Evolutionary conservation across 1,284 basidiomycete species (phyloP).

Genomic region (Bondarzewia mesenterica): DNA sequence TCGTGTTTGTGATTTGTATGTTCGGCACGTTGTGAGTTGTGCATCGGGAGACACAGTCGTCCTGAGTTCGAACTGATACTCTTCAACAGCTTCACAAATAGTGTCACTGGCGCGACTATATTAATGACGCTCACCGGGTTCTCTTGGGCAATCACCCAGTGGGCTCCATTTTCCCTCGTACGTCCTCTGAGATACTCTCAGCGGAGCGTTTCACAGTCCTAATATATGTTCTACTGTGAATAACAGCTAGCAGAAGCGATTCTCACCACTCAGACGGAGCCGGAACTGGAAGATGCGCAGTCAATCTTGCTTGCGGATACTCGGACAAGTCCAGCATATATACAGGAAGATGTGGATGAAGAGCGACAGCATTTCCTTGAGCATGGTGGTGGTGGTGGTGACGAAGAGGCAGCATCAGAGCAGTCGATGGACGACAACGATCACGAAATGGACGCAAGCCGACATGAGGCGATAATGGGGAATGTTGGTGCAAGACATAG

Average conservation of each 20-base stretch:
- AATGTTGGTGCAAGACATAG: conserved; percentile 41
- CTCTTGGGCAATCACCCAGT: conserved; percentile 73
- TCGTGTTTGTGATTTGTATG: conserved; percentile 67
- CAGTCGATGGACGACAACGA: neutral
- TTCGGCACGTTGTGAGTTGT: conserved; percentile 61
- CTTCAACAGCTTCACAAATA: conserved; percentile 46
- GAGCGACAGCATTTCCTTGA: conserved; percentile 14
- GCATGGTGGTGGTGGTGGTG: conserved; percentile 24
- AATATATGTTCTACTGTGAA: neutral
- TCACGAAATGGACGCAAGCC: neutral
- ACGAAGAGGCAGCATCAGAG: conserved; percentile 15
- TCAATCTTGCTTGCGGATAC: conserved; percentile 44
- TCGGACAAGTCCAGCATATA: conserved; percentile 15
- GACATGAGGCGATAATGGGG: conserved; percentile 25
- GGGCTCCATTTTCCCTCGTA: conserved; percentile 75
- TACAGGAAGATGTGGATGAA: conserved; percentile 18
- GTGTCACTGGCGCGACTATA: conserved; percentile 54
- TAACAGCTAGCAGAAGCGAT: conserved; percentile 66
- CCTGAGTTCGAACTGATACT: too few relatives aligned
- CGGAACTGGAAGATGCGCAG: conserved; percentile 27
- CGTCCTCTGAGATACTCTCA: conserved; percentile 16
- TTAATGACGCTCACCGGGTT: conserved; percentile 66
- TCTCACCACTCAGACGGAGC: conserved; percentile 30
- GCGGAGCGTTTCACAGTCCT: neutral
- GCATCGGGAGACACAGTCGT: neutral